Evolutionary conservation across 257 asterid species (phyloP).

Genomic region (Ocimum tenuiflorum): DNA sequence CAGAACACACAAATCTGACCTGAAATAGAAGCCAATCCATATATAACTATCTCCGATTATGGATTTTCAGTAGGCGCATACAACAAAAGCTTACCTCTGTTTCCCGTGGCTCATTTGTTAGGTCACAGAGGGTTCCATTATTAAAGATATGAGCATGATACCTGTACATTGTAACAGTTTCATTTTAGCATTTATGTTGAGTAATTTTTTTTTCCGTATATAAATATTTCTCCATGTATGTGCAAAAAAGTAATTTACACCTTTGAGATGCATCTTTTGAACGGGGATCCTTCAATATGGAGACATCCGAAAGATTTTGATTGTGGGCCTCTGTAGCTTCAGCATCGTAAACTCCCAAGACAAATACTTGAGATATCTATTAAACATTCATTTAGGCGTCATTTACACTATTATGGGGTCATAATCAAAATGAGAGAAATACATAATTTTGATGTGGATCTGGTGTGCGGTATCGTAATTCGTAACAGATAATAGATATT

Average conservation of each 20-base stretch:
- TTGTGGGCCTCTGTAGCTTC: conserved; percentile 77
- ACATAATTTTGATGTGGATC: not conserved
- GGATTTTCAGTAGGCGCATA: conserved; percentile 3
- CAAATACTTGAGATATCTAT: conserved; percentile 82
- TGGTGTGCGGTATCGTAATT: too few species aligned
- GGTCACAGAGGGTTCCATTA: conserved; percentile 85
- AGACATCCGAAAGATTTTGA: conserved; percentile 67
- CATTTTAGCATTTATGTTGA: conserved; percentile 10
- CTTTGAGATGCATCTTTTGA: conserved; percentile 99
- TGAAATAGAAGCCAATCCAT: conserved; percentile 29
- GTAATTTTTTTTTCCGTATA: not conserved
- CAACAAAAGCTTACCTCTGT: conserved; percentile 55
- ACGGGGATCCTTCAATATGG: conserved; percentile 89
- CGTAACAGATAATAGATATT: not conserved
- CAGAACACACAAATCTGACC: conserved; percentile 97
- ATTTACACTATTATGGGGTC: conserved; percentile 2
- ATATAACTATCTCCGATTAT: conserved; percentile 8
- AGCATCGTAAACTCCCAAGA: conserved; percentile 76
- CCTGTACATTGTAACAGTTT: conserved; percentile 34
- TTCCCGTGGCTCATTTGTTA: conserved; percentile 87
- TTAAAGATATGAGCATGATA: conserved; percentile 84
- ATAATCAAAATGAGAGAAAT: not conserved
- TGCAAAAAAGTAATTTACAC: conserved; percentile 31
- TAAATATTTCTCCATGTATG: conserved; percentile 3
- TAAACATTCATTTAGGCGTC: conserved; percentile 3